Conservation (phyloP, 768 basidiomycete genomes). For the Lactarius akahatsu region DNA sequence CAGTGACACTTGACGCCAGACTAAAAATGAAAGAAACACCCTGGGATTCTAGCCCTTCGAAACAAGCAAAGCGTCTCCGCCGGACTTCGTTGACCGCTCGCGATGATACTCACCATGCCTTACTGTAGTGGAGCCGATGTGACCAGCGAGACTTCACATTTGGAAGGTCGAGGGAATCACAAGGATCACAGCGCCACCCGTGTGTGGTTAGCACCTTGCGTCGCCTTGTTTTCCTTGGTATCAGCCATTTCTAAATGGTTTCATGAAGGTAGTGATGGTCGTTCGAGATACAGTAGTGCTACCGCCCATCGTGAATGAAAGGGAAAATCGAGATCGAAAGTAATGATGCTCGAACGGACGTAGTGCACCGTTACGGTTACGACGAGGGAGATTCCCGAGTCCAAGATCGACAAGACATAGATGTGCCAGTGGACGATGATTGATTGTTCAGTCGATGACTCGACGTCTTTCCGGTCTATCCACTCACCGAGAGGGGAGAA, state of each 20-base stretch:
- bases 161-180: not conserved
- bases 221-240: not conserved
- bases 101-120: slow-evolving; percentile 9
- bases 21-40: not conserved
- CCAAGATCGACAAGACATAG: not conserved
- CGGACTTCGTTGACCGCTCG: not conserved
- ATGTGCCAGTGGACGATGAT: not conserved
- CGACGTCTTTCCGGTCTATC: not conserved
- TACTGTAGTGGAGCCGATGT: not conserved
- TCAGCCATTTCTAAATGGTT: not conserved
- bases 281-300: not conserved
- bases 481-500: not conserved
- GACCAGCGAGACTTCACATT: not conserved
- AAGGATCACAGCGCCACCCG: not conserved
- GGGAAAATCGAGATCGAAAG: not conserved
- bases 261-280: not conserved
- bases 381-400: not conserved
- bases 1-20: slow-evolving; percentile 5
- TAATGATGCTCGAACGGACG: not conserved
- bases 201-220: not conserved
- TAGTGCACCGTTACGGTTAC: not conserved
- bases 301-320: not conserved
- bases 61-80: not conserved
- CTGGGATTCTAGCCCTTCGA: not conserved
- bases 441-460: not conserved